Conservation (phyloP, 768 basidiomycete species). For the Amanita pseudoporphyria region DNA sequence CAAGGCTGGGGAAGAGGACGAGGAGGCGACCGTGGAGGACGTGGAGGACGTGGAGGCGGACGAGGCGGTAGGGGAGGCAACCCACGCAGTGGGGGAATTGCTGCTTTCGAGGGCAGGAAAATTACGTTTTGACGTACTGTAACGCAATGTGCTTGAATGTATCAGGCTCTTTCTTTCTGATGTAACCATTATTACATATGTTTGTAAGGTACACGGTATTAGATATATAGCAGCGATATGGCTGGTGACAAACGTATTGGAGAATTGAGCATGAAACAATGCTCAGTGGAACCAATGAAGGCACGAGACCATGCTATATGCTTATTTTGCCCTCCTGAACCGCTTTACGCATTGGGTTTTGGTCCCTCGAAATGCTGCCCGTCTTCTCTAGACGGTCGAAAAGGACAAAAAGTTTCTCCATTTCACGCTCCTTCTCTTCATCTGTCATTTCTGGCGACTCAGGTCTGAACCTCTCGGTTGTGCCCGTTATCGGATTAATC, state of each 20-base stretch:
- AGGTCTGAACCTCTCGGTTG: conserved; percentile 33
- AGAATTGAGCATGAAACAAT: not conserved
- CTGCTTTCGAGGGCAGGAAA: conserved; percentile 58
- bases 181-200: no score
- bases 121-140: conserved; percentile 38
- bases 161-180: no score
- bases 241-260: not conserved
- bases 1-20: conserved; percentile 31
- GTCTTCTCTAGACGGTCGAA: conserved; percentile 83
- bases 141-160: not conserved
- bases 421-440: conserved; percentile 91
- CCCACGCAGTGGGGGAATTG: conserved; percentile 55
- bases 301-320: conserved; percentile 1
- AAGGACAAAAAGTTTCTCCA: conserved; percentile 84
- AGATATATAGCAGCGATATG: not conserved
- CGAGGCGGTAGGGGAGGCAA: conserved; percentile 36
- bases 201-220: no score
- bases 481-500: conserved; percentile 88
- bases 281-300: not conserved
- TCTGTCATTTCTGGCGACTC: conserved; percentile 66
- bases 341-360: conserved; percentile 69
- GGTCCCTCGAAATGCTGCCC: conserved; percentile 53
- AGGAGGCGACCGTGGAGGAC: conserved; percentile 33
- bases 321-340: conserved; percentile 31
- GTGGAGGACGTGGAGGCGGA: conserved; percentile 32